Evolutionary conservation across 208 protist genomes (phyloP), one percentile per base, ranked within the genome.

Genomic region (Wallacemonas sp.): DNA sequence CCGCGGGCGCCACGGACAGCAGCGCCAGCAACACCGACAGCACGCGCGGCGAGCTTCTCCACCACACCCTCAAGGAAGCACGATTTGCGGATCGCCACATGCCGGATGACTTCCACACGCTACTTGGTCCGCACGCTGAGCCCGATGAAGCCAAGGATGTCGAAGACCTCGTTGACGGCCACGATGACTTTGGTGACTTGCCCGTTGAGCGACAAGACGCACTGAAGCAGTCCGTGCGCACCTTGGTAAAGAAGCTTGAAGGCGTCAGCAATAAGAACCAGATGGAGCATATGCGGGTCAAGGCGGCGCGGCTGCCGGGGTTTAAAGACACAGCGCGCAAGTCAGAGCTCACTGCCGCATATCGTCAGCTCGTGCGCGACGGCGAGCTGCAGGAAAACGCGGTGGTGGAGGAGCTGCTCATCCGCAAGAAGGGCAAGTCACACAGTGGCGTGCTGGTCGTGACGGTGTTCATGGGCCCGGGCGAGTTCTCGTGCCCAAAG

Each of bases 381-480:
- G 91, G 85, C 8, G 79, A 79, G 26, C 17, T 93, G 8, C 9
- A 37, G 17, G 78, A 76, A 26, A 76, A 37, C 57, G 27, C 60
- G 12, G 41, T 63, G 12, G 32, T 97, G 21, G 79, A 95, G 60
- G 74, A 88, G 66, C 34, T 88, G 26, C 78, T 98, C 10, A 76
- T 96, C 13, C 83, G 85, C 38, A 98, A 98, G 64, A 68, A 75
- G 26, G 81, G 83, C 9, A 87, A 87, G 66, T 94, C 85, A 27
- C 91, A 97, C 66, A 94, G 85, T 38, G 94, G 94, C 5, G 94
- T 98, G 39, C 85, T 98, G 33, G 94, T 98, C 9, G 77, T 98
- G 41, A 98, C 94, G 0, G 91, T 96, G 2, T 95, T 98, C 64
- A 95, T 94, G 68, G 90, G 86, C n/a, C 90, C 92, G 0, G 83